phyloP scores from a whole-genome alignment of 768 basidiomycete genomes.

The Boletus tylopilopsis region DNA sequence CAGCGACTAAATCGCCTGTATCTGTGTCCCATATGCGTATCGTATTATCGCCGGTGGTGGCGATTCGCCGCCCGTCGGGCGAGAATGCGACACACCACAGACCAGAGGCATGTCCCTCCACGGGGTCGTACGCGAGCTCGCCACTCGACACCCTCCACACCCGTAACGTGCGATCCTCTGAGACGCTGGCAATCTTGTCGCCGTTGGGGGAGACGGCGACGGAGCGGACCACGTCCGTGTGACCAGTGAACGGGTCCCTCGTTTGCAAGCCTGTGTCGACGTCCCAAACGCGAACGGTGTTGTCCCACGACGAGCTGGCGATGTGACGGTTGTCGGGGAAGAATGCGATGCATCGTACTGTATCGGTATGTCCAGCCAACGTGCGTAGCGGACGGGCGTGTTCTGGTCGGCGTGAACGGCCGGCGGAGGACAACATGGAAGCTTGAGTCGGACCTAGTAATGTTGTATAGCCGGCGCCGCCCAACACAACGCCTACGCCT shows the following conservation, averaged over 20 bases:
- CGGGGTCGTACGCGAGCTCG: slow-evolving; percentile 20
- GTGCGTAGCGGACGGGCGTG: slow-evolving; percentile 25
- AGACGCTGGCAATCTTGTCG: slow-evolving; percentile 23
- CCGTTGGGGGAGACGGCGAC: slow-evolving; percentile 30
- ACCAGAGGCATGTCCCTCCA: slow-evolving; percentile 24
- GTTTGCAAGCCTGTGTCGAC: slow-evolving; percentile 15
- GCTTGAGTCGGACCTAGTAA: no score
- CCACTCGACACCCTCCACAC: slow-evolving; percentile 25
- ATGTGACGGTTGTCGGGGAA: slow-evolving; percentile 26
- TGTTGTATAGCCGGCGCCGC: no score
- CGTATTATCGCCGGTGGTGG: slow-evolving; percentile 32
- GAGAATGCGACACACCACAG: slow-evolving; percentile 32
- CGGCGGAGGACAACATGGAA: slow-evolving; percentile 25
- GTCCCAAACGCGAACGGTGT: slow-evolving; percentile 28
- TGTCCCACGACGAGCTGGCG: slow-evolving; percentile 26
- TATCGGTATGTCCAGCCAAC: slow-evolving; percentile 31
- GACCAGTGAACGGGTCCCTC: slow-evolving; percentile 19
- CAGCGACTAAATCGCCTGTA: slow-evolving; percentile 22
- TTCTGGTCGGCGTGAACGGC: slow-evolving; percentile 20
- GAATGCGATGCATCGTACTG: slow-evolving; percentile 27
- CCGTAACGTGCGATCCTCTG: slow-evolving; percentile 29
- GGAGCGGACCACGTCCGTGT: slow-evolving; percentile 28
- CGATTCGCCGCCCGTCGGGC: slow-evolving; percentile 28
- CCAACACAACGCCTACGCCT: no score
- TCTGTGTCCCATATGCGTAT: slow-evolving; percentile 31